These are phyloP conservation scores for Yarrowia sp. DNA, from an alignment of 805 yeast species.

Conservation along the genomic window DNA sequence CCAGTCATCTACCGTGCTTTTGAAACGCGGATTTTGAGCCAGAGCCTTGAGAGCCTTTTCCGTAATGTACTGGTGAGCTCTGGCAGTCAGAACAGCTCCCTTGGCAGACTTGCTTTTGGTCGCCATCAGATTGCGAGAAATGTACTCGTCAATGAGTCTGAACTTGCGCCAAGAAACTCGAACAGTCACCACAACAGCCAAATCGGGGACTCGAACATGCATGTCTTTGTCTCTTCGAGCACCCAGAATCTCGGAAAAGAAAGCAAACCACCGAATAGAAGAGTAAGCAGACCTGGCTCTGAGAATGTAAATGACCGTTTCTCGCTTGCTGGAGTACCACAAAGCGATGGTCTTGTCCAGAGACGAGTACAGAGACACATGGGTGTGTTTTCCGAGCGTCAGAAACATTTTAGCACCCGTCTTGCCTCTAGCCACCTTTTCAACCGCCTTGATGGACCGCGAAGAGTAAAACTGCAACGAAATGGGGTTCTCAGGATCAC, in stretches of 20 bases:
- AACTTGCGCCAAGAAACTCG: conserved; percentile 43
- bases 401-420: conserved; percentile 33
- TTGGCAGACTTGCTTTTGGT: neutral
- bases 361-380: conserved; percentile 56
- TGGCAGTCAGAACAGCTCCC: neutral
- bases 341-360: conserved; percentile 69
- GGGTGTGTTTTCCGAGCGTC: conserved; percentile 34
- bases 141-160: conserved; percentile 23
- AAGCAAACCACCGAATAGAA: conserved; percentile 61
- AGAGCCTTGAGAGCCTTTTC: conserved; percentile 41
- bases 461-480: conserved; percentile 59
- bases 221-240: conserved; percentile 35
- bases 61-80: conserved; percentile 39
- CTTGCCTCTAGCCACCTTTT: conserved; percentile 25
- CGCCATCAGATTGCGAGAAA: neutral
- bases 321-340: conserved; percentile 34
- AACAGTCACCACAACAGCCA: conserved; percentile 46
- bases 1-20: conserved; percentile 25
- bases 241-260: conserved; percentile 51
- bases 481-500: conserved; percentile 50
- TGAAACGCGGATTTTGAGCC: conserved; percentile 28
- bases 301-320: conserved; percentile 48
- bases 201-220: conserved; percentile 46
- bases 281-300: conserved; percentile 51
- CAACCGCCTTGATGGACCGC: conserved; percentile 39